Base-by-base conservation (phyloP, 495 filamentous ascomycete species). In the Stereocaulon alpinum region DNA sequence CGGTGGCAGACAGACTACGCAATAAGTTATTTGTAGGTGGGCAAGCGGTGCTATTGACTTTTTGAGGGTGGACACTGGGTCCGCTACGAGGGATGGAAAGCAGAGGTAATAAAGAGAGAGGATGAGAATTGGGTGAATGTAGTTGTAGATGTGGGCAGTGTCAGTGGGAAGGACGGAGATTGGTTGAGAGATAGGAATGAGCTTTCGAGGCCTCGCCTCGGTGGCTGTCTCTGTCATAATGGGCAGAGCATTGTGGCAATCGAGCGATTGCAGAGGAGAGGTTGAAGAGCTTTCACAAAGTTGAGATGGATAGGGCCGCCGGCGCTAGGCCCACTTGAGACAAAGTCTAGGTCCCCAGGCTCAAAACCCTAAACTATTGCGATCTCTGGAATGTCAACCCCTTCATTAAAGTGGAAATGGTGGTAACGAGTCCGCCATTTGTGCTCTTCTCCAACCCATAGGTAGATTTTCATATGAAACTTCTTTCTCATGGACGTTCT, bases 1-100 rank as follows among this genome's bases (percentile, higher is more conserved):
- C 18, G 80, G 79, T 3, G 88, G 88, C 14, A 95, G 77, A 71
- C 91, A 95, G 24, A 85, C 60, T 18, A 88, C 68, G 43, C 76
- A 82, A 69, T 90, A 96, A 5, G 64, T 69, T 14, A 81, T 69
- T 69, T 97, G 92, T 2, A 90, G 65, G 2, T 77, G 68, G 2
- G 79, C 73, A 15, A 93, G 73, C 50, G 81, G 71, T 3, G 85
- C 79, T n/a, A 93, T 69, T 30, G 80, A 72, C 37, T 63, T 76
- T 2, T 77, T 62, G 56, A 98, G 80, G 17, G 83, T 77, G 17
- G 78, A 67, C 9, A 87, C 80, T 9, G 93, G 91, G 65, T 91
- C 77, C 34, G 76, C 72, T 14, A 96, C 86, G 20, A 96, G 76
- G 24, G 74, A 65, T 32, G 69, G 67, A 74, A 96, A 95, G 40